Evolutionary conservation across 2,329 filamentous ascomycete genomes (phyloP), one percentile per base, ranked within the genome.

Genomic region (Trichoderma aggressivum): DNA sequence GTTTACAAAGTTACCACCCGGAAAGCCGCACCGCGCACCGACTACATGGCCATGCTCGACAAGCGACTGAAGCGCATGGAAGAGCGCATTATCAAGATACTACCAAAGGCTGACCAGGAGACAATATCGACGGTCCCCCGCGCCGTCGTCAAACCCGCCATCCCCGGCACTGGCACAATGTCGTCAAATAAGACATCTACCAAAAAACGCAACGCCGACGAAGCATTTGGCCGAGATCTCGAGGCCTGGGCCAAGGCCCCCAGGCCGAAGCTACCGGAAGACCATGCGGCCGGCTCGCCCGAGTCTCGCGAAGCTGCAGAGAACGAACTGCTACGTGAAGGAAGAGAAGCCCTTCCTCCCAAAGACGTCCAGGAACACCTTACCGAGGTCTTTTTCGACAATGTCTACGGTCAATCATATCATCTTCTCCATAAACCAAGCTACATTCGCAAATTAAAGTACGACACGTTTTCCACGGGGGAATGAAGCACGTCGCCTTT

Each of bases 21-120:
- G 72, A 98, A 98, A 81, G 94, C 95, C 1, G 94, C 94, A 4
- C 96, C 96, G 3, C 88, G 96, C 66, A 98, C 96, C 21, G 96
- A 98, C 81, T 98, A 98, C 81, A 98, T 98, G 96, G 94, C 94
- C 55, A 98, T 98, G 94, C 84, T 98, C 76, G 96, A 98, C 82
- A 98, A 97, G 82, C 89, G 96, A 67, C 81, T 98, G 75, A 98
- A 97, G 84, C 88, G 95, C 71, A 98, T 98, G 96, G 96, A 99
- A 81, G 95, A 98, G 77, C 91, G 95, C 70, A 96, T 98, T 73
- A 97, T 98, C 82, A 97, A 97, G 80, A 91, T 95, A 71, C 92
- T 98, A 32, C 95, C 96, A 0, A 97, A 95, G 78, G 88, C 93
- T 55, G 94, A 97, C 74, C 87, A 93, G 73, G 90, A 92, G 55